These are phyloP conservation scores for Mycena olivaceomarginata DNA, from an alignment of 768 basidiomycete species.

Conservation along the genomic window DNA sequence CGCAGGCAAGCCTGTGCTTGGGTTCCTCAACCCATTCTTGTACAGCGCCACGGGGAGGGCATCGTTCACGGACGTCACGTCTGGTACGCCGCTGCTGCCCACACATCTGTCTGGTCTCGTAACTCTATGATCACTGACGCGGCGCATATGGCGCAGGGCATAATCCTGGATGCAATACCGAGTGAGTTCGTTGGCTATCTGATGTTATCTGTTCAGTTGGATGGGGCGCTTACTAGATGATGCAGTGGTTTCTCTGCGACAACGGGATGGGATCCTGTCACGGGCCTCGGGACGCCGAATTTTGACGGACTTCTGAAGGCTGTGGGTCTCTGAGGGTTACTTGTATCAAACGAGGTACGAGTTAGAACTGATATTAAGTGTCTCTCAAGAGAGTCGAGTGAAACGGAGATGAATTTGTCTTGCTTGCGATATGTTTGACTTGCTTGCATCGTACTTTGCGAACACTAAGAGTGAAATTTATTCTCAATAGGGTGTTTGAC, in stretches of 20 bases:
- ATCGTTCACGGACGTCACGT: slow-evolving; percentile 29
- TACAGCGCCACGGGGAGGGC: slow-evolving; percentile 47
- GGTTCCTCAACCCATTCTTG: slow-evolving; percentile 50
- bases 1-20: slow-evolving; percentile 54
- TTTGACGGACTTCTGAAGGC: slow-evolving; percentile 44
- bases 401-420: too few species aligned
- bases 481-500: too few species aligned
- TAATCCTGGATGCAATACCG: slow-evolving; percentile 30
- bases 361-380: too few species aligned
- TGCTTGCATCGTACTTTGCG: too few species aligned
- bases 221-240: background rate
- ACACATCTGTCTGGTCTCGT: background rate
- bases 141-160: slow-evolving; percentile 3
- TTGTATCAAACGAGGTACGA: too few species aligned
- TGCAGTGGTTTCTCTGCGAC: slow-evolving; percentile 53
- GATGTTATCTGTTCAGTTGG: background rate
- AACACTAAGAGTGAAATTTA: too few species aligned
- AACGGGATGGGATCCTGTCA: slow-evolving; percentile 49
- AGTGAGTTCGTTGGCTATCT: slow-evolving; percentile 4
- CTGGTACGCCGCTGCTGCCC: slow-evolving; percentile 1
- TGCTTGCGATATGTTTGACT: too few species aligned
- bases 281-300: slow-evolving; percentile 56
- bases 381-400: too few species aligned
- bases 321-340: slow-evolving; percentile 1
- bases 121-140: background rate